Evolutionary conservation across 768 basidiomycete genomes (phyloP).

Genomic region (Austroboletus eburneus): DNA sequence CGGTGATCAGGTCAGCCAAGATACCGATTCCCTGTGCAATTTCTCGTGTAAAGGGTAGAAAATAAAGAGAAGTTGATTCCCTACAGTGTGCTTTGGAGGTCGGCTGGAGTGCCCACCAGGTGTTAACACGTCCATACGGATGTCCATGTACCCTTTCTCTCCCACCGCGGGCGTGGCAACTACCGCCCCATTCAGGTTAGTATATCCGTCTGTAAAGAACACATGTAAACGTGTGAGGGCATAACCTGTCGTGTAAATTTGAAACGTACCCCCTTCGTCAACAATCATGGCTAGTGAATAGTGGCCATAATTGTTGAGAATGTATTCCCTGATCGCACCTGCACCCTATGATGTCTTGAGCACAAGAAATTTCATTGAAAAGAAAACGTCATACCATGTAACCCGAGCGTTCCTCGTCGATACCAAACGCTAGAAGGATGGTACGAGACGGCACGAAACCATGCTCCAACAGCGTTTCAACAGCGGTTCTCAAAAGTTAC

Average conservation of each 20-base stretch:
- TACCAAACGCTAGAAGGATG: constrained; percentile 37
- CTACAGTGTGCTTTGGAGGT: constrained; percentile 50
- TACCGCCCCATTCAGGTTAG: constrained; percentile 25
- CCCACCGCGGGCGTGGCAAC: constrained; percentile 30
- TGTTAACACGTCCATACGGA: constrained; percentile 39
- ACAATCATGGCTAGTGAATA: constrained; percentile 51
- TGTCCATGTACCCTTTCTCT: constrained; percentile 44
- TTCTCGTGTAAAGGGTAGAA: not conserved
- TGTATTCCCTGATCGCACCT: constrained; percentile 31
- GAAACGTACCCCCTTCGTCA: constrained; percentile 50
- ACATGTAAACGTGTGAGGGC: no score
- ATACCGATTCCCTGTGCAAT: constrained; percentile 43
- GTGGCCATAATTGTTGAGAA: constrained; percentile 43
- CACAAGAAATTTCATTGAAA: not conserved
- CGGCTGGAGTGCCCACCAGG: constrained; percentile 54
- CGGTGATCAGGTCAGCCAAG: constrained; percentile 43
- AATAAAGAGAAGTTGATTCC: not conserved
- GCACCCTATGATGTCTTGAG: constrained; percentile 37
- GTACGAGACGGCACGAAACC: constrained; percentile 29
- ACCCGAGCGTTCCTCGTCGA: constrained; percentile 44
- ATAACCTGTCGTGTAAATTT: not conserved
- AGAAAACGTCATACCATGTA: constrained; percentile 27
- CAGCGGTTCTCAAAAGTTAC: constrained; percentile 16
- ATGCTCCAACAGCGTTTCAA: constrained; percentile 27
- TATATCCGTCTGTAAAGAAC: constrained; percentile 25